These are phyloP conservation scores for Sequoia sempervirens DNA, from an alignment of 75 land plant species.

Conservation along the genomic window DNA sequence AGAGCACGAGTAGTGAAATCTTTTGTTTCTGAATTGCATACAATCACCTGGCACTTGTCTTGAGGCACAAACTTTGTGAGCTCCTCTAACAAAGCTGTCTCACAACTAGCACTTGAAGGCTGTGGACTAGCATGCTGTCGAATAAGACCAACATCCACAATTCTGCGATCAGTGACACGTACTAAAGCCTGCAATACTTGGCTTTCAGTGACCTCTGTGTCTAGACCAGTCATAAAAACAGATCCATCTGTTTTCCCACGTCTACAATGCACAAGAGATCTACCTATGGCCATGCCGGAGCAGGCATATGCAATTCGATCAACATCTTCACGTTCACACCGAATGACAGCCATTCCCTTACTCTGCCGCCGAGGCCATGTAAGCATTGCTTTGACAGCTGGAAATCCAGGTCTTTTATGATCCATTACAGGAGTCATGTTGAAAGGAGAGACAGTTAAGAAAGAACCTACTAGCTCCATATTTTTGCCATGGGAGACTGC, in stretches of 20 bases:
- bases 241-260: constrained; percentile 23
- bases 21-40: constrained; percentile 40
- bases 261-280: constrained; percentile 29
- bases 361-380: constrained; percentile 71
- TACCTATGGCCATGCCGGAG: constrained; percentile 34
- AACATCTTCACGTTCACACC: constrained; percentile 40
- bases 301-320: constrained; percentile 21
- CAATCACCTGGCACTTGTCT: constrained; percentile 37
- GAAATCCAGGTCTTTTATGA: constrained; percentile 26
- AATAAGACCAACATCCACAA: constrained; percentile 36
- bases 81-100: constrained; percentile 54
- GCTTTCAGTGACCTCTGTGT: constrained; percentile 37
- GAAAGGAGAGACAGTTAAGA: constrained; percentile 37
- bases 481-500: constrained; percentile 34
- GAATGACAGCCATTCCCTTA: constrained; percentile 53
- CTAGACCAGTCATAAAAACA: constrained; percentile 47
- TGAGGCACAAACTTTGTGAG: constrained; percentile 43
- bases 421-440: constrained; percentile 17
- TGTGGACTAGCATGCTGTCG: constrained; percentile 38
- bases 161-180: constrained; percentile 24
- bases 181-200: constrained; percentile 36
- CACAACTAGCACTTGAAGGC: constrained; percentile 25
- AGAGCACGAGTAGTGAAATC: constrained; percentile 40
- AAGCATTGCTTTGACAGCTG: constrained; percentile 48
- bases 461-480: constrained; percentile 20